Base-by-base conservation (phyloP, 2,329 filamentous ascomycete species). In the Arthrobotrys entomopaga region DNA sequence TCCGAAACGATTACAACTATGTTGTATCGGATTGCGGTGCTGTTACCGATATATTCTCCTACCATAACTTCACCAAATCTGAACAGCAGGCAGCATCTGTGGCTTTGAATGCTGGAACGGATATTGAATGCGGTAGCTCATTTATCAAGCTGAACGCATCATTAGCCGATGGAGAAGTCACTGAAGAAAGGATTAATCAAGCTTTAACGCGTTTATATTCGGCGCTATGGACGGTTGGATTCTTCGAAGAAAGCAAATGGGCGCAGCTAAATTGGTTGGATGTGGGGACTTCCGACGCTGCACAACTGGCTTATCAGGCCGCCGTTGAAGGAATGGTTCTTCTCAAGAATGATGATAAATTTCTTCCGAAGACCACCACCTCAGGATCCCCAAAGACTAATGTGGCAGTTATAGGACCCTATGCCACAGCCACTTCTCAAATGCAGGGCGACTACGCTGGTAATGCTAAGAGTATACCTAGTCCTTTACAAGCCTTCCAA, bases 1-100 rank as follows among this genome's bases (percentile, higher is more conserved):
- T 88, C 84, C 86, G 84, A 0, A 83, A 85, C 1, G 84, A 87
- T 49, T 84, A 88, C 57, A 86, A 89, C 74, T 89, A 86, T 79
- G 84, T 91, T 40, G 88, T 87, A 0, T 87, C 85, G 15, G 89
- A 91, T 78, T 91, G 89, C 76, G 87, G 88, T 65, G 85, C 89
- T 0, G 83, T 90, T 0, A 82, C 85, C 49, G 85, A 89, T 77
- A 84, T 90, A 34, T 34, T 34, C 5, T 8, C 2, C 2, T 34
- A 34, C 29, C 29, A 34, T 34, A 34, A 34, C 64, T 88, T 83
- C 76, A 81, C 81, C n/a, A 77, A 78, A 5, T 81, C 79, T 6
- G 78, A 79, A 0, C 80, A 80, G 0, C 78, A 82, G 46, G 82
- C 81, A 0, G 80, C 81, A 0, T 82, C 80, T 1, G 72, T 79